phyloP scores from a whole-genome alignment of 352 stramenopile species.

The Plasmopara muralis region DNA sequence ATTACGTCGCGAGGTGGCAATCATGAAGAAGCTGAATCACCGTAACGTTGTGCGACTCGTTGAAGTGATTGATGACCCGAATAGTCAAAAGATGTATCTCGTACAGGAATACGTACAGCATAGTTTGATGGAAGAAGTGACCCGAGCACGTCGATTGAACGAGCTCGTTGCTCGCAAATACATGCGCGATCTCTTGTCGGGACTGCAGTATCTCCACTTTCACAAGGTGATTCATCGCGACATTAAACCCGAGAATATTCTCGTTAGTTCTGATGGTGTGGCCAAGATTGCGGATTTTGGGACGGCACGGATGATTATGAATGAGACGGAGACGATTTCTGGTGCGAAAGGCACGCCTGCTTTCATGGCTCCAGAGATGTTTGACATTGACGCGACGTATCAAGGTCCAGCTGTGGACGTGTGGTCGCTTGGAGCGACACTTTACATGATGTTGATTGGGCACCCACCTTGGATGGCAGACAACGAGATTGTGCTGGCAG shows the following conservation, averaged over 20 bases:
- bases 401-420: slow-evolving; percentile 78
- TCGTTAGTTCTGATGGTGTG: slow-evolving; percentile 72
- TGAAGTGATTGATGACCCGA: slow-evolving; percentile 92
- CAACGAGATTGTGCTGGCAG: slow-evolving; percentile 83
- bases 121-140: slow-evolving; percentile 89
- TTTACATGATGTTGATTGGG: slow-evolving; percentile 91
- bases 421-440: slow-evolving; percentile 86
- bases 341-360: slow-evolving; percentile 79
- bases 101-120: slow-evolving; percentile 93
- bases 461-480: slow-evolving; percentile 87
- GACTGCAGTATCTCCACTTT: slow-evolving; percentile 90
- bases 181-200: slow-evolving; percentile 84
- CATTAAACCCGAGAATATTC: slow-evolving; percentile 88
- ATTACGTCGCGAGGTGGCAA: slow-evolving; percentile 87
- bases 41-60: slow-evolving; percentile 91
- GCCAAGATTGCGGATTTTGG: slow-evolving; percentile 90
- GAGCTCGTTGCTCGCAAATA: slow-evolving; percentile 76
- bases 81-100: slow-evolving; percentile 92
- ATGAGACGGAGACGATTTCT: slow-evolving; percentile 81
- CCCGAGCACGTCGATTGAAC: slow-evolving; percentile 45
- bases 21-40: slow-evolving; percentile 95
- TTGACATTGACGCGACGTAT: slow-evolving; percentile 86
- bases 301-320: slow-evolving; percentile 87
- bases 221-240: slow-evolving; percentile 91
- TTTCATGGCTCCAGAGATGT: slow-evolving; percentile 91